A percentile compares a stretch with the other conserved stretches of the same genome.
Conservation (phyloP, 192 early-diverging fungal genomes). For the Chytriomyces confervae region DNA sequence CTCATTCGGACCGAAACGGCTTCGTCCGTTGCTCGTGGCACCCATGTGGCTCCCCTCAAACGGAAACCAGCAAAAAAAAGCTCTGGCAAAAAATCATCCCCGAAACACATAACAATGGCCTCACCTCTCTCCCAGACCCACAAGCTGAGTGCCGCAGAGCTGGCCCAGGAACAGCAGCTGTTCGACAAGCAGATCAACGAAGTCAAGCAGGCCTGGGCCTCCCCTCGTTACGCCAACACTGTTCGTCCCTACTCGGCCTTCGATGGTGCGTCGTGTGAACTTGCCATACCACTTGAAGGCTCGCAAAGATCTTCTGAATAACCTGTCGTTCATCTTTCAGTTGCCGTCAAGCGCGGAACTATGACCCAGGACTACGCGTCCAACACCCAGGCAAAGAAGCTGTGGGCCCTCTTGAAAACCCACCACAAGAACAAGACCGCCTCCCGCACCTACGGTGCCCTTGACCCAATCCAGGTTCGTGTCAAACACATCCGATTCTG, state of each 20-base stretch:
- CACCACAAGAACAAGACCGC: conserved; percentile 81
- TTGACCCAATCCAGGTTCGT: conserved; percentile 78
- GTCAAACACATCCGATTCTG: no score
- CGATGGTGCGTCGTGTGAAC: conserved; percentile 44
- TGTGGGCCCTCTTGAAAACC: conserved; percentile 79
- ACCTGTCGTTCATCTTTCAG: conserved; percentile 34
- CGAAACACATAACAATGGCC: conserved; percentile 15
- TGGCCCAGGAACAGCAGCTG: conserved; percentile 57
- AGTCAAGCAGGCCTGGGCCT: conserved; percentile 89
- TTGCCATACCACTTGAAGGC: background rate
- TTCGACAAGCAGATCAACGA: conserved; percentile 82
- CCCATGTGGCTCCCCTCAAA: background rate
- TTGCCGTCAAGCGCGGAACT: conserved; percentile 89
- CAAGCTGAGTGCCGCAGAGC: conserved; percentile 1
- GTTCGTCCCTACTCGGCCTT: conserved; percentile 79
- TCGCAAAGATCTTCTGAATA: no score
- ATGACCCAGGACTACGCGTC: conserved; percentile 78
- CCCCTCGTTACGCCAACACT: conserved; percentile 80
- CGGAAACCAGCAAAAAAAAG: background rate
- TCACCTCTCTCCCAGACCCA: background rate
- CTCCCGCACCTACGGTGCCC: conserved; percentile 91
- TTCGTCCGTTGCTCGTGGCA: background rate
- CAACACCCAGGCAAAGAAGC: conserved; percentile 89
- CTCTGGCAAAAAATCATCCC: background rate
- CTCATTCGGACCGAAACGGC: no score